Evolutionary conservation across 768 basidiomycete genomes (phyloP), one percentile per base, ranked within the genome.

Genomic region (Rhizopogon salebrosus): DNA sequence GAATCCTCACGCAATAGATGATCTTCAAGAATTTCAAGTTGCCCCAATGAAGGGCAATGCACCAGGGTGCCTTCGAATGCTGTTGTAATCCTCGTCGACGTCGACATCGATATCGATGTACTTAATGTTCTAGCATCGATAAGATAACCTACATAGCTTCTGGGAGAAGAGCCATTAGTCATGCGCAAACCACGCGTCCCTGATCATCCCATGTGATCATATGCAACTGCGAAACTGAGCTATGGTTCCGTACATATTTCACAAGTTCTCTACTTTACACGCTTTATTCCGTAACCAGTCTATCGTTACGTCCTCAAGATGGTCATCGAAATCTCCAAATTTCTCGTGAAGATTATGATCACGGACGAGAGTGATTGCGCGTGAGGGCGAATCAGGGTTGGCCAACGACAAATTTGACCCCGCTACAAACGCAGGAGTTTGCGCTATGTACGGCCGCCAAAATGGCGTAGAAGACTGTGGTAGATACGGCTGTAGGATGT

Each of bases 281-380:
- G 54, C 64, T 22, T 42, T 57, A 41, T 81, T 80, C 45, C 63
- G 64, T 54, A 81, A 56, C 77, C 78, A 80, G 53, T 79, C 77
- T 52, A 72, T 66, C 38, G 64, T 78, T 43, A 84, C 83, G 65
- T 89, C 83, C 67, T 89, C 89, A 41, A 91, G 66, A 68, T 91
- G 86, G 58, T 91, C 89, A 53, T 92, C 89, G 56, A 91, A 91
- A 64, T 92, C 89, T 4, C 83, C 85, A 53, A 92, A 83, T 42
- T 76, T 72, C 53, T 75, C 69, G 52, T 86, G 83, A 49, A 75
- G 65, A n/a, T 70, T 71, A 38, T 70, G 62, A 40, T 82, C 76
- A 36, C 71, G 73, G 14, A 86, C 80, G 1, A 82, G 69, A 3
- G 65, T 59, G 13, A 80, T 63, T 1, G 84, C 81, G 10, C 72